Conservation (phyloP, 202 grass and related monocot species). For the Schoenoplectus triqueter region DNA sequence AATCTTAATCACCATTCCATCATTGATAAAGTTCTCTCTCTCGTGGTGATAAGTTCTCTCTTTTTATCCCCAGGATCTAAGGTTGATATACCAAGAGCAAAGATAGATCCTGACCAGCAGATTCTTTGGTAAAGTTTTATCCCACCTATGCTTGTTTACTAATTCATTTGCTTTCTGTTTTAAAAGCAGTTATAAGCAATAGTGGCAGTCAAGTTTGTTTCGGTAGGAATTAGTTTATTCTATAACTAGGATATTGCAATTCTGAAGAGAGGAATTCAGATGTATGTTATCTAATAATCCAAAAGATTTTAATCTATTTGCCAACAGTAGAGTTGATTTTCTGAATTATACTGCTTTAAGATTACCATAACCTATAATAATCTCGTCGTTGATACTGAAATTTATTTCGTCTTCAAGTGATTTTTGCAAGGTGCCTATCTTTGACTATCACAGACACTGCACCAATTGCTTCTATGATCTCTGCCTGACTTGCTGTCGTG, state of each 20-base stretch:
- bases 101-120: constrained; percentile 84
- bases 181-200: neutral
- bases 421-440: constrained; percentile 83
- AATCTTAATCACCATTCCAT: neutral
- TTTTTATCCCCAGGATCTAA: constrained; percentile 58
- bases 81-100: constrained; percentile 77
- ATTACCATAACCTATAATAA: neutral
- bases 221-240: neutral
- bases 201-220: neutral
- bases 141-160: constrained; percentile 30
- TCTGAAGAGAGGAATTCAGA: neutral
- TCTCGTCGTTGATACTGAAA: constrained; percentile 17
- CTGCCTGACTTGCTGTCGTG: constrained; percentile 79
- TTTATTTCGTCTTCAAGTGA: constrained; percentile 57
- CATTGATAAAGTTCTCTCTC: constrained; percentile 30
- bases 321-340: neutral
- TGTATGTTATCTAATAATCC: neutral
- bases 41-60: too few species aligned
- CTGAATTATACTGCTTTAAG: neutral
- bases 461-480: constrained; percentile 78
- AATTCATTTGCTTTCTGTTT: constrained; percentile 19
- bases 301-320: neutral
- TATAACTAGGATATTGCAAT: too few species aligned
- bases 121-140: constrained; percentile 79
- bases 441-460: constrained; percentile 94